Evolutionary conservation across 306 rosid species (phyloP), one percentile per base, ranked within the genome.

Genomic region (Cucumis hystrix): DNA sequence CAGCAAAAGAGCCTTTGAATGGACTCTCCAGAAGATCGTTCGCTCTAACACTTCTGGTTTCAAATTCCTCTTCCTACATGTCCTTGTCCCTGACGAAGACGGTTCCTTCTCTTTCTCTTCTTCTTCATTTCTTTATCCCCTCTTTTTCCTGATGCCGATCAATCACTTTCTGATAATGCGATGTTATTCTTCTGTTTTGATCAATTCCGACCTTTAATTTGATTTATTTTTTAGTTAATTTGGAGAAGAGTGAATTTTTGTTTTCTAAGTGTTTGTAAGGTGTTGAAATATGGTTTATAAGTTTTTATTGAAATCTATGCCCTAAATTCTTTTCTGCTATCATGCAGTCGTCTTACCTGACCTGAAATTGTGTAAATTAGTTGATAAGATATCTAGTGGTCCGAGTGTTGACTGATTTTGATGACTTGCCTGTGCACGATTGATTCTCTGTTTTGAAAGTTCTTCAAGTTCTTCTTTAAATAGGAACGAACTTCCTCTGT

Each of bases 1-100:
- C 59, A 89, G 96, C 96, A 90, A 39, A 64, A 87, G 96, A 41
- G 98, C 97, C 21, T 92, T 94, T 74, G 93, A 94, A 68, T 94
- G 98, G 97, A 90, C 95, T 20, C 76, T 94, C 11, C 77, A 83
- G 66, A 94, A 94, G 89, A 92, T 94, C 88, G 79, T 94, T 75
- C 92, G 95, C 56, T 80, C 84, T 76, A 91, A 90, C 81, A 80
- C 86, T 56, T 7, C 86, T 21, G 87, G 88, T 28, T 94, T 94
- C 84, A 84, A 85, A 78, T 88, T 95, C 30, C 89, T 90, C 71
- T 89, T 92, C 60, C 93, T 95, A 69, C 97, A 95, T 74, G 96
- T 89, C 80, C 97, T 89, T 84, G 96, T 90, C 28, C 93, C 97
- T 0, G 98, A 95, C 75, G 95, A 92, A 89, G 98, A 95, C 80